These are phyloP conservation scores for Pyrenula aspistea DNA, from an alignment of 495 filamentous ascomycete genomes.

Conservation along the genomic window DNA sequence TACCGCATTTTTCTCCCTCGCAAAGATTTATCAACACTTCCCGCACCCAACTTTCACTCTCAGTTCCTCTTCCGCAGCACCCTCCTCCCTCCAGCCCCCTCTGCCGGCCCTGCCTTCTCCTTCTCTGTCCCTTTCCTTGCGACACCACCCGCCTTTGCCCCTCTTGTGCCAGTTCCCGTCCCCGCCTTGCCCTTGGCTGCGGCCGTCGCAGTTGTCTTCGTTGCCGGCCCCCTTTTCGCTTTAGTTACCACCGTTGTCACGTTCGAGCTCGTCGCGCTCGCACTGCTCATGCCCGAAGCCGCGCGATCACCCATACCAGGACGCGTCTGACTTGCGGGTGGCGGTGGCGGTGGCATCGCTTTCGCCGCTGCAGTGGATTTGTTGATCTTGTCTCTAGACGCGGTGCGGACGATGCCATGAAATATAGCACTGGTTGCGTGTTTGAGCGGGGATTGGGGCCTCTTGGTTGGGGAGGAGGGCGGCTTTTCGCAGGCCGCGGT, in stretches of 20 bases:
- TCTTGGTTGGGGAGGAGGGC: slow-evolving; percentile 30
- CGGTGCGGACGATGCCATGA: slow-evolving; percentile 12
- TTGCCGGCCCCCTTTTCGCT: slow-evolving; percentile 3
- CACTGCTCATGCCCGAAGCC: slow-evolving; percentile 24
- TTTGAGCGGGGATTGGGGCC: slow-evolving; percentile 39
- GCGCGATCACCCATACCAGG: slow-evolving; percentile 17
- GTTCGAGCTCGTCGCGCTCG: slow-evolving; percentile 27
- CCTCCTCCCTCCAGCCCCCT: slow-evolving; percentile 9
- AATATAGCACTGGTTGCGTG: slow-evolving; percentile 18
- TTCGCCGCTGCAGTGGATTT: slow-evolving; percentile 15
- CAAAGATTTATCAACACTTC: too few species aligned
- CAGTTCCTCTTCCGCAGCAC: slow-evolving; percentile 14
- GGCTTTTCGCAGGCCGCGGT: slow-evolving; percentile 16
- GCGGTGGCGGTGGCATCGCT: slow-evolving; percentile 15
- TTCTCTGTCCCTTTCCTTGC: slow-evolving; percentile 22
- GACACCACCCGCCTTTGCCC: slow-evolving; percentile 19
- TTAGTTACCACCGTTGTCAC: slow-evolving; percentile 37
- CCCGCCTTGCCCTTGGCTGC: slow-evolving; percentile 12
- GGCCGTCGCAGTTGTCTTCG: not conserved
- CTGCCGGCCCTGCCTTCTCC: slow-evolving; percentile 1
- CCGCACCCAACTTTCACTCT: too few species aligned
- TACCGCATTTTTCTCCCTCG: too few species aligned
- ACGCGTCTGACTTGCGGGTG: slow-evolving; percentile 10
- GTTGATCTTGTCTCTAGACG: slow-evolving; percentile 19
- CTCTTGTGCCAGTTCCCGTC: slow-evolving; percentile 17